Evolutionary conservation across 805 yeast species (phyloP).

Genomic region (Brettanomyces nanus): DNA sequence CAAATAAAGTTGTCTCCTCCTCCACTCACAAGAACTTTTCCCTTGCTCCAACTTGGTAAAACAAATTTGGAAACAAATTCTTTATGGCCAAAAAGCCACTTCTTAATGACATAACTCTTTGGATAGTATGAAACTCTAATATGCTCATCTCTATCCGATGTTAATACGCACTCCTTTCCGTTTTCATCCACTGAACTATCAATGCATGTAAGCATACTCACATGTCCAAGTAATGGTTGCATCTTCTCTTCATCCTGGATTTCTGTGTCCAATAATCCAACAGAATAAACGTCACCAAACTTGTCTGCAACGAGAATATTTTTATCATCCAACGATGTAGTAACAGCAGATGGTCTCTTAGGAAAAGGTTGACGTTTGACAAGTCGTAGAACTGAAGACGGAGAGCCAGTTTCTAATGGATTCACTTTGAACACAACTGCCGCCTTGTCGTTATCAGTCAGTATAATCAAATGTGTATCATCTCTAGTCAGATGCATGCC

Average conservation of each 20-base stretch:
- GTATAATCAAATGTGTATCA: conserved; percentile 50
- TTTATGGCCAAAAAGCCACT: conserved; percentile 79
- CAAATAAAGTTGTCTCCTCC: conserved; percentile 82
- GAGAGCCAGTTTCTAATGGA: conserved; percentile 15
- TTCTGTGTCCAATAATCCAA: conserved; percentile 34
- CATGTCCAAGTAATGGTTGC: conserved; percentile 86
- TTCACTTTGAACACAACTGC: conserved; percentile 48
- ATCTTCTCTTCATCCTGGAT: conserved; percentile 34
- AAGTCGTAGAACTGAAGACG: conserved; percentile 34
- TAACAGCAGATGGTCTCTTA: conserved; percentile 84
- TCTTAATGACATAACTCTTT: conserved; percentile 64
- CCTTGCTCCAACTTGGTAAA: conserved; percentile 42
- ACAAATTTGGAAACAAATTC: conserved; percentile 69
- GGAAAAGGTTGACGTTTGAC: conserved; percentile 72
- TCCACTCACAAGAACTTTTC: conserved; percentile 57
- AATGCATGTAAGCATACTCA: conserved; percentile 88
- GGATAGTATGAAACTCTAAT: conserved; percentile 80
- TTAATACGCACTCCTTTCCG: conserved; percentile 49
- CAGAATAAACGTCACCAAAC: conserved; percentile 86
- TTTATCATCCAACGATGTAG: conserved; percentile 43
- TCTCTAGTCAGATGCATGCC: conserved; percentile 45
- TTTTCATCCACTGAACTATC: conserved; percentile 31
- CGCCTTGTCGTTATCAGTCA: conserved; percentile 81
- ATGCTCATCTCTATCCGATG: conserved; percentile 95
- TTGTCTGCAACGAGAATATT: conserved; percentile 77